Evolutionary conservation across 306 rosid species (phyloP).

Genomic region (Dryas drummondii): DNA sequence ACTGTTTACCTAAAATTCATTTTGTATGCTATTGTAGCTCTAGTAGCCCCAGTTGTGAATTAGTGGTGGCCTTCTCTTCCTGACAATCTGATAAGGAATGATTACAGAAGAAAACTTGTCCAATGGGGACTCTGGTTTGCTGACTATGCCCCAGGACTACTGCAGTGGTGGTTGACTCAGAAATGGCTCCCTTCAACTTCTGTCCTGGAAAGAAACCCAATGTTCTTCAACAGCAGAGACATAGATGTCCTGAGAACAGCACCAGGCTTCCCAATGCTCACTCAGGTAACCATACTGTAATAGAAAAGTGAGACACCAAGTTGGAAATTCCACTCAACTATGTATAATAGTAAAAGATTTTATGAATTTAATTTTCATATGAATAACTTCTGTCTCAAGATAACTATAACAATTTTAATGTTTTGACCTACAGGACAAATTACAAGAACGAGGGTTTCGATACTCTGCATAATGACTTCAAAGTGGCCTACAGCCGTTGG

Average conservation of each 20-base stretch:
- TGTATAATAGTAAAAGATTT: background rate
- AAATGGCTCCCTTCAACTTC: conserved; percentile 94
- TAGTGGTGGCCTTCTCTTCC: conserved; percentile 91
- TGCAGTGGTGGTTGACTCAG: conserved; percentile 84
- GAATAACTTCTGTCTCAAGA: conserved; percentile 2
- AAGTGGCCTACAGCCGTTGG: conserved; percentile 72
- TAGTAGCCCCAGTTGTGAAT: conserved; percentile 78
- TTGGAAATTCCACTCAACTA: background rate
- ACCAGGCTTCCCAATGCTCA: conserved; percentile 92
- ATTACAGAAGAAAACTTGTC: conserved; percentile 62
- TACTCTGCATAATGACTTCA: conserved; percentile 74
- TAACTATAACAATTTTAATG: conserved; percentile 23
- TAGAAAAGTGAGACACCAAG: background rate
- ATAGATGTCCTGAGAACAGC: conserved; percentile 60
- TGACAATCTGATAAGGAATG: conserved; percentile 52
- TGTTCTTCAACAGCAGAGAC: conserved; percentile 73
- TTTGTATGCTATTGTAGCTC: conserved; percentile 70
- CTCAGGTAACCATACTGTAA: conserved; percentile 50
- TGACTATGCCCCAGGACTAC: conserved; percentile 51
- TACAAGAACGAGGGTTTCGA: conserved; percentile 60
- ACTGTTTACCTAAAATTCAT: conserved; percentile 18
- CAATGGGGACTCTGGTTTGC: conserved; percentile 57
- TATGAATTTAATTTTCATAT: background rate
- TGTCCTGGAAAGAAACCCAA: conserved; percentile 65
- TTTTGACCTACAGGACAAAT: conserved; percentile 46